These are phyloP conservation scores for Solanum corneliomulleri DNA, from an alignment of 257 asterid species.

Conservation along the genomic window DNA sequence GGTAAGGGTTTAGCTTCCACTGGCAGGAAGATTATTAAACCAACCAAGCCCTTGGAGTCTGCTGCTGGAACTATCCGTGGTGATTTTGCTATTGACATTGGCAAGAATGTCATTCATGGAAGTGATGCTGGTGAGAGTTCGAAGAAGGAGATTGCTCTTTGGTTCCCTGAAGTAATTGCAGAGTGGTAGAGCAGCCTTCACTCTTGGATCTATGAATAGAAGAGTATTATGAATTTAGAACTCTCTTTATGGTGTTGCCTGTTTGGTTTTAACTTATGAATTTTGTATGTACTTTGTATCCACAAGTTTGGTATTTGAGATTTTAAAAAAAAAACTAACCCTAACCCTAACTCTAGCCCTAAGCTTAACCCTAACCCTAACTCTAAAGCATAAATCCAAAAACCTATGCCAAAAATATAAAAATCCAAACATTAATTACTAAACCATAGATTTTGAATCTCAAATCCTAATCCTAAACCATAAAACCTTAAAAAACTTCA, in stretches of 20 bases:
- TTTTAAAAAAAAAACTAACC: too few relatives aligned
- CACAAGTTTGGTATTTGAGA: background rate
- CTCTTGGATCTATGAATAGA: conserved; percentile 82
- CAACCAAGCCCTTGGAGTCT: conserved; percentile 88
- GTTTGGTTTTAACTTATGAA: background rate
- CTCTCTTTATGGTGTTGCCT: background rate
- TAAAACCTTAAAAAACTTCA: too few relatives aligned
- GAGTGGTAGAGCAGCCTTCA: conserved; percentile 81
- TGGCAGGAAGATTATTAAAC: conserved; percentile 90
- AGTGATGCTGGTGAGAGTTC: conserved; percentile 90
- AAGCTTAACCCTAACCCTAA: too few relatives aligned
- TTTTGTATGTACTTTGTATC: background rate
- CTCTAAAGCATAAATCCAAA: too few relatives aligned
- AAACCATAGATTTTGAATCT: too few relatives aligned
- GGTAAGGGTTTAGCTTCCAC: conserved; percentile 79
- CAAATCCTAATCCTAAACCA: too few relatives aligned
- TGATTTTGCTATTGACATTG: conserved; percentile 74
- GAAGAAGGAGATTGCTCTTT: conserved; percentile 83
- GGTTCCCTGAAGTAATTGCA: conserved; percentile 88
- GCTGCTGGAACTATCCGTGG: conserved; percentile 97
- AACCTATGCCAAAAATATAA: too few relatives aligned
- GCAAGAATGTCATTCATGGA: conserved; percentile 93
- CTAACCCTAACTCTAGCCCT: too few relatives aligned
- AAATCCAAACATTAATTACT: too few relatives aligned
- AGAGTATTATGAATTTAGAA: background rate